Conservation (phyloP, 441 rosid species). For the Croton setiger region DNA sequence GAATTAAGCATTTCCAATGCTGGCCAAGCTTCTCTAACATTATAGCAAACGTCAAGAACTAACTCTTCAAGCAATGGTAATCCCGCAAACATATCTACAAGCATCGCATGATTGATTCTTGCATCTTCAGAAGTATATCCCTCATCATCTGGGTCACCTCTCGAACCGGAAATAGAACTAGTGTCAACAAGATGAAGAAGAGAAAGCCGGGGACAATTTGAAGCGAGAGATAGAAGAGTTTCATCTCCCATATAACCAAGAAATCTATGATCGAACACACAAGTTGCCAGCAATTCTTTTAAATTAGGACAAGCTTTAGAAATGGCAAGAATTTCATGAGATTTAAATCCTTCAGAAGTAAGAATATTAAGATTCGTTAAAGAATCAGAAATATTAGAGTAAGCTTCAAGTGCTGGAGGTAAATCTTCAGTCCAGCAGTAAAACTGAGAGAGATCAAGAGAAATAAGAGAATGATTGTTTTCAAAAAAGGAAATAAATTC, state of each 20-base stretch:
- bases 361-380: constrained; percentile 52
- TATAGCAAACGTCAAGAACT: constrained; percentile 56
- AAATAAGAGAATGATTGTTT: constrained; percentile 39
- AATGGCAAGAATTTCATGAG: constrained; percentile 54
- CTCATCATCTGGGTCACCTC: constrained; percentile 48
- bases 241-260: constrained; percentile 61
- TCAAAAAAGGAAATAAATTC: constrained; percentile 53
- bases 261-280: constrained; percentile 71
- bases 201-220: constrained; percentile 47
- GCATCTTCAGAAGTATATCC: constrained; percentile 49
- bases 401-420: constrained; percentile 51
- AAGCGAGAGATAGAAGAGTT: constrained; percentile 50
- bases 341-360: constrained; percentile 61
- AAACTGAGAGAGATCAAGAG: constrained; percentile 60
- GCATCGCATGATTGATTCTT: constrained; percentile 32
- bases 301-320: constrained; percentile 56
- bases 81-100: constrained; percentile 42
- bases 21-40: constrained; percentile 48
- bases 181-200: constrained; percentile 60
- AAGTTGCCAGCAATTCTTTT: constrained; percentile 46
- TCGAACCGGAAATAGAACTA: constrained; percentile 35
- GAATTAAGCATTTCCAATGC: constrained; percentile 53
- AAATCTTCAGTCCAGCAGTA: constrained; percentile 75
- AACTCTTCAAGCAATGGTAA: constrained; percentile 51
- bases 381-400: constrained; percentile 37